Evolutionary conservation across 2,329 filamentous ascomycete species (phyloP), one percentile per base, ranked within the genome.

Genomic region (Hypoxylon sp.): DNA sequence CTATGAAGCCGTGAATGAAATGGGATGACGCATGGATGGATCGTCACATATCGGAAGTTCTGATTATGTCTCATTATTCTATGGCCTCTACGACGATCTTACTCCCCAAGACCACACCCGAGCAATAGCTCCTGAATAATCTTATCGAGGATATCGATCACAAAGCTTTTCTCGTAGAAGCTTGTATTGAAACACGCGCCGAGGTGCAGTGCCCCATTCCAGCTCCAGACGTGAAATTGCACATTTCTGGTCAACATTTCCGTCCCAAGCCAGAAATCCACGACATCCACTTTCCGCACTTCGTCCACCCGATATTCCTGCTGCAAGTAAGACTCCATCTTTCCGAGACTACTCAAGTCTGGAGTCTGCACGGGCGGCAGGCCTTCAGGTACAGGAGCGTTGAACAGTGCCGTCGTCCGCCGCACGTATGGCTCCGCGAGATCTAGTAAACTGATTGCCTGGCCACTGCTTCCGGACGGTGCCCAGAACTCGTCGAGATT

Each of bases 401-500:
- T 50, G 25, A 71, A 67, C 13, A 73, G 53, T 3, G 31, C 48
- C 22, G 63, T 61, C 13, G 61, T 73, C 4, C 64, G 58, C 31
- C 48, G 51, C 1, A 69, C 3, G 22, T 66, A 71, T 10, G 68
- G 44, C 13, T 69, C 67, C 4, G 48, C 64, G 1, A 73, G 53
- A 22, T 66, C 59, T 2, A 73, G 44, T 0, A 74, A 42, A 17
- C 59, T 57, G 1, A 71, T 55, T 13, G 27, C 73, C 66, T 40
- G 68, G 64, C 66, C 72, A 14, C 22, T 27, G 4, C 13, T 30
- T 25, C 76, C 58, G 4, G 25, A 22, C 0, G 73, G 44, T 17
- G 54, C 44, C 51, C 63, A 57, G 35, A 78, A 79, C 46, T 64
- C 69, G 13, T 76, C 70, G 17, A 74, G 73, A 35, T 76, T 73